A percentile compares a stretch with the other conserved stretches of the same genome.
Conservation (phyloP, 2,329 filamentous ascomycete species). For the Diaporthe capsici region DNA sequence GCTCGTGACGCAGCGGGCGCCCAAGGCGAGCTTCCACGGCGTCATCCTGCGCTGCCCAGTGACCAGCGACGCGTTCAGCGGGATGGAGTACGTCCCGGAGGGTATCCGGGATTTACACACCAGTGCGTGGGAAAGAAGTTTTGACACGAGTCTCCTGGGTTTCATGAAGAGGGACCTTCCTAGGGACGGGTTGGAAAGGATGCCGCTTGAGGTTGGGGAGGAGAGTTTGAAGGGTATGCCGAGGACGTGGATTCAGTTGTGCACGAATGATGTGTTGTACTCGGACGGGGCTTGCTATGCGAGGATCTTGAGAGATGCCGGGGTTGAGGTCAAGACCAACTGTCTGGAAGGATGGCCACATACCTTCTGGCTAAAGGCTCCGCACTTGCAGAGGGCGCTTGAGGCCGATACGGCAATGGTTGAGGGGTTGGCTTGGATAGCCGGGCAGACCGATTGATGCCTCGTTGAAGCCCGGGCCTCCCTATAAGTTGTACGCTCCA, state of each 20-base stretch:
- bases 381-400: constrained; percentile 56
- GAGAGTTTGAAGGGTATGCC: constrained; percentile 53
- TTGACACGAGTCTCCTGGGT: constrained; percentile 53
- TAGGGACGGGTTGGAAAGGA: constrained; percentile 55
- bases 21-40: constrained; percentile 50
- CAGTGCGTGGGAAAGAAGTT: constrained; percentile 53
- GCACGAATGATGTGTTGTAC: constrained; percentile 65
- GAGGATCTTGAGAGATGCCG: constrained; percentile 55
- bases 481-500: not conserved
- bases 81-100: constrained; percentile 54
- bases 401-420: constrained; percentile 59
- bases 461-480: not conserved
- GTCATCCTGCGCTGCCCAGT: constrained; percentile 64
- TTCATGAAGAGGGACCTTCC: constrained; percentile 53
- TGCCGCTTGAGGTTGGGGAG: constrained; percentile 57
- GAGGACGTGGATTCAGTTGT: constrained; percentile 64
- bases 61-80: constrained; percentile 59
- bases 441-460: not conserved
- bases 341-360: constrained; percentile 62
- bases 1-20: constrained; percentile 55
- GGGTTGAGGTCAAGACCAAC: constrained; percentile 59
- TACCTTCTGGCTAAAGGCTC: constrained; percentile 66
- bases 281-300: constrained; percentile 66
- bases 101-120: constrained; percentile 55
- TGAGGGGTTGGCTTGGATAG: constrained; percentile 58